A percentile compares a stretch with the other conserved stretches of the same genome.
Conservation (phyloP, 768 basidiomycete genomes). For the Leccinum incarnatum region DNA sequence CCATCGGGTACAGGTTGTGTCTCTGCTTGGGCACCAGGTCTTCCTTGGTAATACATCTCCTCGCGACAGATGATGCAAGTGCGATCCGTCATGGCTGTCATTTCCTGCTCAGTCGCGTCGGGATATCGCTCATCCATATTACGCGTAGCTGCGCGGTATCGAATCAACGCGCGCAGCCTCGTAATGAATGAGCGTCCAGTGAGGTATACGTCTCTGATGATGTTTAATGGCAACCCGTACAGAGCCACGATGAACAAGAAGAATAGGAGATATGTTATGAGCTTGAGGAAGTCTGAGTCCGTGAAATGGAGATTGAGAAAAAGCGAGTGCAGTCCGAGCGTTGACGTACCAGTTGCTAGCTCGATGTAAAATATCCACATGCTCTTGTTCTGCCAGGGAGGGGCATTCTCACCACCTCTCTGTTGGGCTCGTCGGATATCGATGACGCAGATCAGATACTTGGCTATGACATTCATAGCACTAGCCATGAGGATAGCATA, state of each 20-base stretch:
- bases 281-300: slow-evolving; percentile 81
- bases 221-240: slow-evolving; percentile 94
- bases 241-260: slow-evolving; percentile 92
- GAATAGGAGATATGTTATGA: slow-evolving; percentile 89
- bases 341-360: slow-evolving; percentile 71
- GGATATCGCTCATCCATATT: slow-evolving; percentile 98
- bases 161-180: slow-evolving; percentile 81
- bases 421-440: slow-evolving; percentile 78
- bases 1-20: slow-evolving; percentile 47
- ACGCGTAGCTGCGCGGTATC: slow-evolving; percentile 90
- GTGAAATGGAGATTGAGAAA: slow-evolving; percentile 7
- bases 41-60: slow-evolving; percentile 67
- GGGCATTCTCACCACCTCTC: slow-evolving; percentile 79
- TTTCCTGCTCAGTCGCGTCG: slow-evolving; percentile 83
- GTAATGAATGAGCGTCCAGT: slow-evolving; percentile 91
- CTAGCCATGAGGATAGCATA: slow-evolving; percentile 88
- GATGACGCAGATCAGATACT: slow-evolving; percentile 78
- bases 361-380: slow-evolving; percentile 97
- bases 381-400: slow-evolving; percentile 97
- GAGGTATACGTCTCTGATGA: slow-evolving; percentile 94
- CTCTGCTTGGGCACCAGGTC: slow-evolving; percentile 20
- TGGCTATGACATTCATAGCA: slow-evolving; percentile 70
- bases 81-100: slow-evolving; percentile 76
- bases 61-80: slow-evolving; percentile 99
- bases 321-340: background rate